A percentile compares a stretch with the other conserved stretches of the same genome.
Conservation (phyloP, 192 early-diverging fungal species). For the Coemansia guatemalensis region DNA sequence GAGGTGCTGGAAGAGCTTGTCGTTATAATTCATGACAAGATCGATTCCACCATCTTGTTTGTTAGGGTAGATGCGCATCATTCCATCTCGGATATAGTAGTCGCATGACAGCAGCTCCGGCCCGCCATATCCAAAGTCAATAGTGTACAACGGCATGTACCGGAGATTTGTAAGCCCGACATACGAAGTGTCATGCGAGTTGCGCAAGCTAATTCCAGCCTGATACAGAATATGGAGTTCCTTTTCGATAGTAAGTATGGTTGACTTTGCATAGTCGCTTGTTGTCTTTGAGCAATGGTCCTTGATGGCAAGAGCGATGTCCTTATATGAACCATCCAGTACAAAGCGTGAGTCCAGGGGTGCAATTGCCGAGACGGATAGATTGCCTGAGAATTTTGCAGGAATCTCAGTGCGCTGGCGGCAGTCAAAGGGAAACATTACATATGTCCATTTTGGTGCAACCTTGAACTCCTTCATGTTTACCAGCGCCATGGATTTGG, state of each 20-base stretch:
- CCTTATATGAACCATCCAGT: constrained; percentile 14
- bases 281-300: constrained; percentile 17
- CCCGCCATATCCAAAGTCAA: constrained; percentile 47
- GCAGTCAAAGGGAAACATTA: constrained; percentile 40
- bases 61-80: constrained; percentile 34
- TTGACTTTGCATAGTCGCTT: constrained; percentile 33
- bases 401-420: constrained; percentile 30
- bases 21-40: constrained; percentile 35
- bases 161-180: constrained; percentile 34
- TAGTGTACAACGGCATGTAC: constrained; percentile 28
- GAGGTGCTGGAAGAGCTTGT: constrained; percentile 27
- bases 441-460: constrained; percentile 22
- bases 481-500: constrained; percentile 25
- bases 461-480: constrained; percentile 19
- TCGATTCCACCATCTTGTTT: constrained; percentile 45
- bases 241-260: constrained; percentile 31
- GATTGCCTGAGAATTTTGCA: constrained; percentile 29
- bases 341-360: constrained; percentile 12
- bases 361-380: constrained; percentile 27
- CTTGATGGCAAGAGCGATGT: constrained; percentile 28
- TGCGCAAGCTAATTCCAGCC: constrained; percentile 26
- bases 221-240: constrained; percentile 39
- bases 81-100: constrained; percentile 37
- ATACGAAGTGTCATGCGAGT: constrained; percentile 31
- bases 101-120: constrained; percentile 30